Evolutionary conservation across 441 rosid genomes (phyloP).

Genomic region (Brassica hybrid): DNA sequence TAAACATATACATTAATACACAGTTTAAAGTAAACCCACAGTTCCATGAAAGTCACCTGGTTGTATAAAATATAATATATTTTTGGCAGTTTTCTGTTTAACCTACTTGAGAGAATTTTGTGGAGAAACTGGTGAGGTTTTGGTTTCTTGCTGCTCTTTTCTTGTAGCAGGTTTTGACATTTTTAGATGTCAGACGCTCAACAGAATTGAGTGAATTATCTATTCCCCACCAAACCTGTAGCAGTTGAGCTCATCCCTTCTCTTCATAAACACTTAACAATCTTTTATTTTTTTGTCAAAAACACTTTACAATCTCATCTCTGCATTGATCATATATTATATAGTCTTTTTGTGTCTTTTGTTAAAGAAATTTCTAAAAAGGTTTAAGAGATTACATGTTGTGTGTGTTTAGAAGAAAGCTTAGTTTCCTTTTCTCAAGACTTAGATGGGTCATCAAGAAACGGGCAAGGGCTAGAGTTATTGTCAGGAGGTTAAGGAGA

Average conservation of each 20-base stretch:
- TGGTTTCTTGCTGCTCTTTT: slow-evolving; percentile 34
- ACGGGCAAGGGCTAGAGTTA: slow-evolving; percentile 61
- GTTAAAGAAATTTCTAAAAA: slow-evolving; percentile 12
- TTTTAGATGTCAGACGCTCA: slow-evolving; percentile 56
- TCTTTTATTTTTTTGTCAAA: too few species aligned
- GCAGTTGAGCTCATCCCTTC: slow-evolving; percentile 34
- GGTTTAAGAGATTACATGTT: slow-evolving; percentile 44
- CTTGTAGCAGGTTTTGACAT: slow-evolving; percentile 62
- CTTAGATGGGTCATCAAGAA: slow-evolving; percentile 63
- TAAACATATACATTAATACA: neutral
- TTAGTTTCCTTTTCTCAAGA: slow-evolving; percentile 55
- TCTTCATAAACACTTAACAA: slow-evolving; percentile 21
- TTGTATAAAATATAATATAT: neutral
- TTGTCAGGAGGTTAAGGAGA: slow-evolving; percentile 62
- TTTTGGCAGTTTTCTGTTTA: slow-evolving; percentile 34
- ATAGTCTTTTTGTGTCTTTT: slow-evolving; percentile 12
- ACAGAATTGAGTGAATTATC: slow-evolving; percentile 34
- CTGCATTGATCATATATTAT: too few species aligned
- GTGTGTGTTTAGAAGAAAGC: slow-evolving; percentile 54
- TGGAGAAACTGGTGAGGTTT: slow-evolving; percentile 41
- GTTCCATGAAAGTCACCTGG: neutral
- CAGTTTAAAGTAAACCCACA: neutral
- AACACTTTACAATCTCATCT: slow-evolving; percentile 7
- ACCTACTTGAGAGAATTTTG: slow-evolving; percentile 46
- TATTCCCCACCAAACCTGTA: slow-evolving; percentile 24